Evolutionary conservation across 2,329 filamentous ascomycete species (phyloP).

Genomic region (Shiraia bambusicola): DNA sequence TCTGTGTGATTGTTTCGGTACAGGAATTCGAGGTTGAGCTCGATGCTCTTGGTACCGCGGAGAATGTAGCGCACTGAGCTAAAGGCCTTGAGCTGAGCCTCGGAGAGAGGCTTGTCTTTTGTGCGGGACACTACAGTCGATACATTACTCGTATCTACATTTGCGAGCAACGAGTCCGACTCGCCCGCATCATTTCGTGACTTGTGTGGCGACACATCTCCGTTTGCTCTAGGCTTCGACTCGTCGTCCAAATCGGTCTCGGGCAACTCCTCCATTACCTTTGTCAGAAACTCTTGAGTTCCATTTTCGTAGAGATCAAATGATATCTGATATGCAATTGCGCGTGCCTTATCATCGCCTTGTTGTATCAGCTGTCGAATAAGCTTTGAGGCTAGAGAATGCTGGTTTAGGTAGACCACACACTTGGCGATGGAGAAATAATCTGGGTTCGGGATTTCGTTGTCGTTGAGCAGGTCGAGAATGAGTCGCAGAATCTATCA

Average conservation of each 20-base stretch:
- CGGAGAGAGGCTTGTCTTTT: constrained; percentile 47
- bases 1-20: constrained; percentile 95
- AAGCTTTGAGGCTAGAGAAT: constrained; percentile 86
- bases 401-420: constrained; percentile 91
- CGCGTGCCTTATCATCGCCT: constrained; percentile 74
- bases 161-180: constrained; percentile 59
- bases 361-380: constrained; percentile 78
- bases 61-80: constrained; percentile 64
- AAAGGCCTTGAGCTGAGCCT: constrained; percentile 57
- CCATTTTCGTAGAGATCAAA: constrained; percentile 99
- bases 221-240: constrained; percentile 41
- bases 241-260: constrained; percentile 51
- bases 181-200: constrained; percentile 55
- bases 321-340: constrained; percentile 93
- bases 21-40: constrained; percentile 92
- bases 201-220: constrained; percentile 39
- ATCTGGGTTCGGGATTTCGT: constrained; percentile 87
- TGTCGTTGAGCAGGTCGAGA: constrained; percentile 91
- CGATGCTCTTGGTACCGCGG: constrained; percentile 88
- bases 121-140: constrained; percentile 50
- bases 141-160: constrained; percentile 56
- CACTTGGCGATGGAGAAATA: constrained; percentile 99
- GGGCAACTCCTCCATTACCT: constrained; percentile 80
- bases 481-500: constrained; percentile 80
- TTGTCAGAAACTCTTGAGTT: constrained; percentile 92